Evolutionary conservation across 2,329 filamentous ascomycete species (phyloP).

Genomic region (Metarhizium rileyi): DNA sequence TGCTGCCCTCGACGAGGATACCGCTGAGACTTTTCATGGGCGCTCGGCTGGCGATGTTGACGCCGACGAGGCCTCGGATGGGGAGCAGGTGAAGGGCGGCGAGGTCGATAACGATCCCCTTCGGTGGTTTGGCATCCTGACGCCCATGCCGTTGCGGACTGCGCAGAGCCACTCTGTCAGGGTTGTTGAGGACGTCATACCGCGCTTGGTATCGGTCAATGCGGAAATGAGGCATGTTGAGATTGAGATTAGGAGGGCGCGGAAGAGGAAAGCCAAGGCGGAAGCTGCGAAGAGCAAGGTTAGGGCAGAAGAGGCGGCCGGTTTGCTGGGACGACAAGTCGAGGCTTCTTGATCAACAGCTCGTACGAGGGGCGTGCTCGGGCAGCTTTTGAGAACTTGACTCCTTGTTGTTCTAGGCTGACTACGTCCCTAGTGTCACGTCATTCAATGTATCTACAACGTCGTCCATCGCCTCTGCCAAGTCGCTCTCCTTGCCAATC

Average conservation of each 20-base stretch:
- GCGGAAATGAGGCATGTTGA: constrained; percentile 56
- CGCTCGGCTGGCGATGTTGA: neutral
- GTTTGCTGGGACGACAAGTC: neutral
- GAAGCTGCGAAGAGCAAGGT: constrained; percentile 23
- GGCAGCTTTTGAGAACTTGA: neutral
- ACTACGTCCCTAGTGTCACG: constrained; percentile 8
- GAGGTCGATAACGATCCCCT: constrained; percentile 32
- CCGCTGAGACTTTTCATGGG: neutral
- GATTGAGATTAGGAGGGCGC: constrained; percentile 54
- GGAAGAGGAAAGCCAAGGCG: constrained; percentile 44
- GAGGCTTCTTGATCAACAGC: neutral
- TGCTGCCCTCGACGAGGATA: neutral
- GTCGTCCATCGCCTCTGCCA: constrained; percentile 37
- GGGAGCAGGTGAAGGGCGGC: constrained; percentile 1
- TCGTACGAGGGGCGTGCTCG: neutral
- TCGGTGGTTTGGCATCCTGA: constrained; percentile 45
- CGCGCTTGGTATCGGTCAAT: constrained; percentile 45
- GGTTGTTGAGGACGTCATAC: constrained; percentile 47
- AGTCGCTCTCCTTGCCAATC: constrained; percentile 18
- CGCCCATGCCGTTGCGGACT: constrained; percentile 40
- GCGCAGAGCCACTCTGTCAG: constrained; percentile 51
- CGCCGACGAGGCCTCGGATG: constrained; percentile 1
- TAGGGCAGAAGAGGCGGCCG: neutral
- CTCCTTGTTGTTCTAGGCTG: neutral
- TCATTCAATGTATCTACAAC: constrained; percentile 24